Base-by-base conservation (phyloP, 164 flowering plant species). In the Nelumbo lutea region DNA sequence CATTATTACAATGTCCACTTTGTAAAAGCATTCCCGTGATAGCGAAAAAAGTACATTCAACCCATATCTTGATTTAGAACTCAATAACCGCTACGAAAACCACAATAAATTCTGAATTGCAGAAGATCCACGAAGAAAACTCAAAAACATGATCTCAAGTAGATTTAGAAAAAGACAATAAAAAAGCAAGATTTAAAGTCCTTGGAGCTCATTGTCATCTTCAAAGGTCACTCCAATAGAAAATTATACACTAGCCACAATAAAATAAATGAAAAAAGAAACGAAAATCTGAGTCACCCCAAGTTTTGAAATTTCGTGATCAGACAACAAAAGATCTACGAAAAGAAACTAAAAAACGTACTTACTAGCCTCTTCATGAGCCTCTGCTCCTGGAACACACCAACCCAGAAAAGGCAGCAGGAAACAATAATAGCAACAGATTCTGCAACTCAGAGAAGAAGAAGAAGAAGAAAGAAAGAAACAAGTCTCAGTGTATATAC, bases 301-400 rank as follows among this genome's bases (percentile, higher is more conserved):
- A 62, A 68, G 41, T 50, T 7, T 13, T 43, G 14, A 47, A 64
- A 47, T 51, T 57, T 68, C 14, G 7, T 46, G 27, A 27, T 46
- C 7, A 4, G 7, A 46, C 48, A 1, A 46, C 4, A 53, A 11
- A 13, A 4, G 67, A 56, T 53, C 55, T 59, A 75, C 5, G 4
- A 9, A n/a, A 5, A 60, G 8, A 6, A 60, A 15, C 62, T 0
- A n/a, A 50, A 57, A 58, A 86, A 87, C 91, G 88, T 88, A 87
- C 96, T 90, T 90, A 90, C 96, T 83, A 86, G 89, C 91, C 90
- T 82, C 87, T 85, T 87, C 93, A 80, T 84, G 76, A 72, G 76
- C 72, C 59, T 69, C 62, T 46, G 66, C 71, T 74, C 55, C 78
- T 72, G 52, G 66, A 69, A 72, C 51, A 52, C 77, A 65, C 38